Conservation (phyloP, 441 rosid genomes). For the Omphalea diandra region DNA sequence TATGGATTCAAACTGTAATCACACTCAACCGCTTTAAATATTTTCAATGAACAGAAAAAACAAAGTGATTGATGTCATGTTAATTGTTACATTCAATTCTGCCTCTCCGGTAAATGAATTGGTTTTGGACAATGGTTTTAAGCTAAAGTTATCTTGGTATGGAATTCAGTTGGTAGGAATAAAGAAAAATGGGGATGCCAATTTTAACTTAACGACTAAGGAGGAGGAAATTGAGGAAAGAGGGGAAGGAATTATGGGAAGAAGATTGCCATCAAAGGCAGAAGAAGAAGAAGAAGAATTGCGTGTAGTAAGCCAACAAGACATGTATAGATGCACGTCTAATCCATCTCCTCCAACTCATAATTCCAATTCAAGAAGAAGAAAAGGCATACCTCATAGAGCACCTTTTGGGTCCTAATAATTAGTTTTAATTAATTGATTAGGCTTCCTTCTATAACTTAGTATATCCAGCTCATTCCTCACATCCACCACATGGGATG, state of each 20-base stretch:
- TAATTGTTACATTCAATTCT: background rate
- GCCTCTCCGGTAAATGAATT: too few species aligned
- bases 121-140: background rate
- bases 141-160: background rate
- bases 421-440: conserved; percentile 14
- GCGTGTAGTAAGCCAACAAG: conserved; percentile 54
- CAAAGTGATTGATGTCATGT: too few species aligned
- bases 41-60: too few species aligned
- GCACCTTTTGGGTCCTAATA: conserved; percentile 61
- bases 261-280: conserved; percentile 34
- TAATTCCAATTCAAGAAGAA: conserved; percentile 59
- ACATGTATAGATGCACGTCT: conserved; percentile 41
- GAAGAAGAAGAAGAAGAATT: conserved; percentile 55
- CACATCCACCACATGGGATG: conserved; percentile 39
- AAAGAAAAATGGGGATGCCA: conserved; percentile 50
- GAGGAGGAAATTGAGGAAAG: conserved; percentile 31
- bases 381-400: conserved; percentile 86
- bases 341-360: too few species aligned
- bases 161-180: conserved; percentile 54
- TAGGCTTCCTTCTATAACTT: background rate
- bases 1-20: too few species aligned
- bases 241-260: conserved; percentile 31
- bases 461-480: conserved; percentile 43
- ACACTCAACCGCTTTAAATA: too few species aligned
- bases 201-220: conserved; percentile 36